Evolutionary conservation across 2,329 filamentous ascomycete species (phyloP).

Genomic region (Penicillium sp.): DNA sequence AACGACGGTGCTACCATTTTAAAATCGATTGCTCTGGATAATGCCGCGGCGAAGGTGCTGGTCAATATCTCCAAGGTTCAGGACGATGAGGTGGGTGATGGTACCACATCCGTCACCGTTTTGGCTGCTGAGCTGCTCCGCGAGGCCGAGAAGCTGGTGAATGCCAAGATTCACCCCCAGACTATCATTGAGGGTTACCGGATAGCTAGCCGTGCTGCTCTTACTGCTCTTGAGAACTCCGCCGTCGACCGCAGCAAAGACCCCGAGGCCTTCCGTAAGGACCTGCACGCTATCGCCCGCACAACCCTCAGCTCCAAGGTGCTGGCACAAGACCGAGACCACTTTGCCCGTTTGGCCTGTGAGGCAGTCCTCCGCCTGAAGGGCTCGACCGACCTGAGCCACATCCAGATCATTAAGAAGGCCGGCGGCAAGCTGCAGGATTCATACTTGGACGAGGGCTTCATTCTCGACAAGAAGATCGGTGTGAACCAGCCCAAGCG

Average conservation of each 20-base stretch:
- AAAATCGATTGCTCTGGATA: slow-evolving; percentile 97
- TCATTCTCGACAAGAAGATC: slow-evolving; percentile 99
- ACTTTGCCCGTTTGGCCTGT: slow-evolving; percentile 86
- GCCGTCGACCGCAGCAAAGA: slow-evolving; percentile 90
- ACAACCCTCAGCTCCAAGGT: slow-evolving; percentile 98
- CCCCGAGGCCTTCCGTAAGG: slow-evolving; percentile 81
- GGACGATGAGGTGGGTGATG: slow-evolving; percentile 97
- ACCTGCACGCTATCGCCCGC: slow-evolving; percentile 85
- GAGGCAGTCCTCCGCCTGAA: slow-evolving; percentile 90
- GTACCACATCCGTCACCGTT: slow-evolving; percentile 96
- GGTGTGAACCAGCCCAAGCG: slow-evolving; percentile 98
- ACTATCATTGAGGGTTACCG: slow-evolving; percentile 99
- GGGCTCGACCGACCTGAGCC: slow-evolving; percentile 88
- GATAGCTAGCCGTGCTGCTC: slow-evolving; percentile 89
- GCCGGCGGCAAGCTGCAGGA: slow-evolving; percentile 95
- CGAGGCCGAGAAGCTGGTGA: slow-evolving; percentile 94
- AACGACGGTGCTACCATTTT: slow-evolving; percentile 98
- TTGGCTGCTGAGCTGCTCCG: slow-evolving; percentile 91
- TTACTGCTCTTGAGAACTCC: slow-evolving; percentile 78
- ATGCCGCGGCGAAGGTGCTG: slow-evolving; percentile 95
- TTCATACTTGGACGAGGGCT: slow-evolving; percentile 96
- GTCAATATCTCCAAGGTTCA: slow-evolving; percentile 99
- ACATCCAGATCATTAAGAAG: slow-evolving; percentile 99
- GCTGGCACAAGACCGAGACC: slow-evolving; percentile 86
- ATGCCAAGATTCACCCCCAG: slow-evolving; percentile 98